Base-by-base conservation (phyloP, 2,329 filamentous ascomycete species). In the Sclerotinia nivalis region DNA sequence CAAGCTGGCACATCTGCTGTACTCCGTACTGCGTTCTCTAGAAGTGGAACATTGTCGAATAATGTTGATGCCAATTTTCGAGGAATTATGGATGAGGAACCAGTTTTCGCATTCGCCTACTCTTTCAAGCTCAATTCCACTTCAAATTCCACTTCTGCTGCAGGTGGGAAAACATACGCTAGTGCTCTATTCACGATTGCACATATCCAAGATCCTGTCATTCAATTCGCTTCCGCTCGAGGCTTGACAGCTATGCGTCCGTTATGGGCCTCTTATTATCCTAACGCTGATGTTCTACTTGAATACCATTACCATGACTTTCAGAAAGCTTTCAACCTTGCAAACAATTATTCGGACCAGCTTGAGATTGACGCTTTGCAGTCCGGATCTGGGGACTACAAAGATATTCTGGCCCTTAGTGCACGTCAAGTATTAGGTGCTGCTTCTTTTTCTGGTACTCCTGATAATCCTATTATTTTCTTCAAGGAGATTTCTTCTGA, bases 401-500 rank as follows among this genome's bases (percentile, higher is more conserved):
- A 89, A 47, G 91, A 93, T 75, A 93, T 94, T 70, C 88, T 92
- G 31, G 89, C 91, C 1, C 84, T 96, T 59, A 92, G 90, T 70
- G 92, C 92, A 64, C 88, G 93, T 59, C 93, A 96, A 77, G 91
- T 93, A 20, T 84, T 96, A 77, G 93, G 92, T 9, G 92, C 91
- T 1, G 93, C 90, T 5, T 89, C 88, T 73, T 93, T 94, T 81
- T 86, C 91, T 9, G 87, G 91, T 56, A 91, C 91, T 28, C 86
- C 90, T 1, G 86, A 93, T 4, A 84, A 88, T 72, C 91, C 91
- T 0, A 85, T 95, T 55, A 79, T 96, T 31, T 96, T 96, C 80
- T 81, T 95, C 71, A 96, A 96, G 78, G 93, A 96, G 78, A 95
- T 96, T 69, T 93, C 91, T 1, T 93, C 91, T 2, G 91, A 95